phyloP scores from a whole-genome alignment of 352 stramenopile genomes.

The Phytophthora parvispora region DNA sequence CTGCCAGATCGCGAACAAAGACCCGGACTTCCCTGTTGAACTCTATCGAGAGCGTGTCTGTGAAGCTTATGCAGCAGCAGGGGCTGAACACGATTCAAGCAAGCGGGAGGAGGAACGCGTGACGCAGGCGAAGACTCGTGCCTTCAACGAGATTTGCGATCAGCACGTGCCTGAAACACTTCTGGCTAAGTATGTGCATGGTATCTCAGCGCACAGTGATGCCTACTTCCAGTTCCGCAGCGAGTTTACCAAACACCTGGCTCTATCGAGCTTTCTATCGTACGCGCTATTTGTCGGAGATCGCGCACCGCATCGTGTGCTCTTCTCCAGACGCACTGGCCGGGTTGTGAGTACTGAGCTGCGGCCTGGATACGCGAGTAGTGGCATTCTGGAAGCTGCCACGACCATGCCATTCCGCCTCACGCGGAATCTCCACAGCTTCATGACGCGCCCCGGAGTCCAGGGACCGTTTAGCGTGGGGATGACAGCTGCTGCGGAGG shows the following conservation, averaged over 20 bases:
- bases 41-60: slow-evolving; percentile 82
- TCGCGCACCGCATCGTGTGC: slow-evolving; percentile 83
- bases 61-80: slow-evolving; percentile 63
- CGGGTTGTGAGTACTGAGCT: slow-evolving; percentile 88
- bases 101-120: slow-evolving; percentile 77
- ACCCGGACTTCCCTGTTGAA: slow-evolving; percentile 85
- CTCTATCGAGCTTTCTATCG: slow-evolving; percentile 87
- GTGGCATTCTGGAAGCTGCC: slow-evolving; percentile 80
- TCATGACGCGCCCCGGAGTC: slow-evolving; percentile 87
- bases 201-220: slow-evolving; percentile 77
- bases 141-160: slow-evolving; percentile 87
- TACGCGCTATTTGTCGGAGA: slow-evolving; percentile 90
- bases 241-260: slow-evolving; percentile 90
- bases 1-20: slow-evolving; percentile 73
- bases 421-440: slow-evolving; percentile 91
- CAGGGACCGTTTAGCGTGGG: slow-evolving; percentile 88
- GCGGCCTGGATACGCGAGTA: slow-evolving; percentile 86
- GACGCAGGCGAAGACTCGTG: slow-evolving; percentile 64
- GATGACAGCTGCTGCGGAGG: slow-evolving; percentile 86
- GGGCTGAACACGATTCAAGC: slow-evolving; percentile 35
- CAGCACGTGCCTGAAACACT: slow-evolving; percentile 86
- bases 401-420: slow-evolving; percentile 92
- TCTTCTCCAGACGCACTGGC: slow-evolving; percentile 85
- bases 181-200: slow-evolving; percentile 88
- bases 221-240: slow-evolving; percentile 90